A percentile compares a stretch with the other conserved stretches of the same genome.
phyloP scores from a whole-genome alignment of 129 eudicot species.

The Smallanthus sonchifolius region DNA sequence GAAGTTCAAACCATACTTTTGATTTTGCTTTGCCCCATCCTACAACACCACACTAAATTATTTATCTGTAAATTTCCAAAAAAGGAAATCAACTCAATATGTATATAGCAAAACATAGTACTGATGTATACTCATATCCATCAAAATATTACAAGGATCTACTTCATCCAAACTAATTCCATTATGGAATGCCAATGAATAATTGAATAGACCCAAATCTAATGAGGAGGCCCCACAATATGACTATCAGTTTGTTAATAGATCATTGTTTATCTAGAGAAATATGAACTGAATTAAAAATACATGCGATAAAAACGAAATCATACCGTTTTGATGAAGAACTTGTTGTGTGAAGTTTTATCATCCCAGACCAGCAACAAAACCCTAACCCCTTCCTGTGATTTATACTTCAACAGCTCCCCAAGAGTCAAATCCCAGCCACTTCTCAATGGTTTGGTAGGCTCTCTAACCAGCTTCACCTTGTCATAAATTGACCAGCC shows the following conservation, averaged over 20 bases:
- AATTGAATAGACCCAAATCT: constrained; percentile 13
- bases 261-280: neutral
- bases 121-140: too few species aligned
- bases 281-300: neutral
- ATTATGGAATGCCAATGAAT: neutral
- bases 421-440: constrained; percentile 67
- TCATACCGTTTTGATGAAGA: constrained; percentile 69
- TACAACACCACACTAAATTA: neutral
- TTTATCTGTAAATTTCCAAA: neutral
- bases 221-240: constrained; percentile 13
- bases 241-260: neutral
- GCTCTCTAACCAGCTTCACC: constrained; percentile 83
- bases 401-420: constrained; percentile 69
- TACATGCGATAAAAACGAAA: neutral
- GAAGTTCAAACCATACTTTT: constrained; percentile 9
- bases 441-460: constrained; percentile 41
- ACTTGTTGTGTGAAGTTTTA: constrained; percentile 72
- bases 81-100: constrained; percentile 12
- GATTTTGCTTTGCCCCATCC: constrained; percentile 6
- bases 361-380: constrained; percentile 90
- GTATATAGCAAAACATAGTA: neutral
- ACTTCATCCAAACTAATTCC: neutral
- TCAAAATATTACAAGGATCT: too few species aligned
- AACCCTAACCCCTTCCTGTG: constrained; percentile 90
- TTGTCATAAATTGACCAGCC: constrained; percentile 84